phyloP scores from a whole-genome alignment of 768 basidiomycete genomes.

The Nevesoporus exiguus region DNA sequence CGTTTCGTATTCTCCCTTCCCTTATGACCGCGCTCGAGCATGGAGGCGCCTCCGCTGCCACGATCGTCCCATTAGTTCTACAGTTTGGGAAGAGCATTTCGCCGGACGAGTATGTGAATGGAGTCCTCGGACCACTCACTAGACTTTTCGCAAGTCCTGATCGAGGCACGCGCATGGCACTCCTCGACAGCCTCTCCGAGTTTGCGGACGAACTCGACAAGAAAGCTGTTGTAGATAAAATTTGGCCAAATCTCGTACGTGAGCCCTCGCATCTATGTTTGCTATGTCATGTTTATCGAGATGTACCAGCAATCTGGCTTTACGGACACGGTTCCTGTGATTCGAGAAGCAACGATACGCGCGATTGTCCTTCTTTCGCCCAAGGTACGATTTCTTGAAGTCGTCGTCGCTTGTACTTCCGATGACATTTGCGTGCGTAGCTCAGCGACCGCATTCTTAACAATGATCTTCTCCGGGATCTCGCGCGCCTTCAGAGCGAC shows the following conservation, averaged over 20 bases:
- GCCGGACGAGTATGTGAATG: slow-evolving; percentile 62
- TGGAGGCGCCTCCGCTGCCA: slow-evolving; percentile 70
- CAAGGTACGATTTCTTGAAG: slow-evolving; percentile 60
- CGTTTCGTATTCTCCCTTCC: slow-evolving; percentile 84
- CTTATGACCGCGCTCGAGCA: slow-evolving; percentile 74
- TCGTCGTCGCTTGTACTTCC: background rate
- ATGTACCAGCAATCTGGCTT: slow-evolving; percentile 84
- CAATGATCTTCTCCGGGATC: slow-evolving; percentile 89
- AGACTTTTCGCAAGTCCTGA: slow-evolving; percentile 88
- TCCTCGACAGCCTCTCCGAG: slow-evolving; percentile 80
- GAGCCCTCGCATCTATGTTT: background rate
- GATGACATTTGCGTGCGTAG: slow-evolving; percentile 36
- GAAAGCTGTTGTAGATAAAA: slow-evolving; percentile 77
- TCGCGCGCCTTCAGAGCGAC: slow-evolving; percentile 91
- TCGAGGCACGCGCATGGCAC: slow-evolving; percentile 89
- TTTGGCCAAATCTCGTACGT: slow-evolving; percentile 91
- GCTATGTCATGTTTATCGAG: background rate
- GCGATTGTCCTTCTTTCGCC: slow-evolving; percentile 80
- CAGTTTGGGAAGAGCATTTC: slow-evolving; percentile 71
- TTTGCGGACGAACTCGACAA: slow-evolving; percentile 87
- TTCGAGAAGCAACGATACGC: slow-evolving; percentile 92
- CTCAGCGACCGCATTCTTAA: slow-evolving; percentile 89
- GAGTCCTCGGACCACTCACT: slow-evolving; percentile 74
- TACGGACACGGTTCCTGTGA: slow-evolving; percentile 87
- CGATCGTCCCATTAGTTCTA: slow-evolving; percentile 80